Conservation (phyloP, 2,329 filamentous ascomycete species). For the Fusarium stilboides region DNA sequence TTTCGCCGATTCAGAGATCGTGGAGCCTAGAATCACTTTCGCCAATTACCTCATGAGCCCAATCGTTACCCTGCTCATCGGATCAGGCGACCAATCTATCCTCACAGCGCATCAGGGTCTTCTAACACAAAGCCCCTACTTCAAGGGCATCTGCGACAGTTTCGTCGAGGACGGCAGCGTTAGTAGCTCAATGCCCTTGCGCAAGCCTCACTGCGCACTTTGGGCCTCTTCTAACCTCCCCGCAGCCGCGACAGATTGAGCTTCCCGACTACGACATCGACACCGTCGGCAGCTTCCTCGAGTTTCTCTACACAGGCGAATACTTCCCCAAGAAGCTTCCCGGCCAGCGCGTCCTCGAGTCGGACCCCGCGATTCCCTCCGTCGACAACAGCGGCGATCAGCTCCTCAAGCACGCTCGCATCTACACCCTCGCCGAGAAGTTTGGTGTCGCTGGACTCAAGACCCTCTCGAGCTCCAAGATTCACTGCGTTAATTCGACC, state of each 20-base stretch:
- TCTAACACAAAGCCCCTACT: conserved; percentile 81
- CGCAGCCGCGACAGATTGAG: conserved; percentile 74
- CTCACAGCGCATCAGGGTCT: conserved; percentile 87
- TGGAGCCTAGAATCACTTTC: conserved; percentile 61
- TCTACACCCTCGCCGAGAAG: conserved; percentile 91
- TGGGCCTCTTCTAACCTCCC: conserved; percentile 1
- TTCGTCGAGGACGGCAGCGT: conserved; percentile 75
- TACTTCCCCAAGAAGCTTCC: conserved; percentile 81
- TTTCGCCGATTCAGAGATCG: conserved; percentile 56
- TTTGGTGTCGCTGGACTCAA: conserved; percentile 79
- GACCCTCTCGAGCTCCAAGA: conserved; percentile 86
- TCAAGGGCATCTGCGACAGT: conserved; percentile 73
- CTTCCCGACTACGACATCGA: conserved; percentile 63
- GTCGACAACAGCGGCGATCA: conserved; percentile 86
- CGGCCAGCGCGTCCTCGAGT: conserved; percentile 77
- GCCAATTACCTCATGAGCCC: conserved; percentile 77
- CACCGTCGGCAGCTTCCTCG: conserved; percentile 59
- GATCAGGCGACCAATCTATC: conserved; percentile 72
- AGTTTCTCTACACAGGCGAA: conserved; percentile 60
- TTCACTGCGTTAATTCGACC: conserved; percentile 90
- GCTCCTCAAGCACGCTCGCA: conserved; percentile 88
- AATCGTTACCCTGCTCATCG: conserved; percentile 77
- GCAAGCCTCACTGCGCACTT: not conserved
- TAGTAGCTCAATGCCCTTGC: conserved; percentile 50
- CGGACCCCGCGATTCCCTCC: conserved; percentile 74